Percentiles rank a stretch among this genome's conserved stretches.
phyloP scores from a whole-genome alignment of 805 yeast species.

The Candida nonsorbophila region DNA sequence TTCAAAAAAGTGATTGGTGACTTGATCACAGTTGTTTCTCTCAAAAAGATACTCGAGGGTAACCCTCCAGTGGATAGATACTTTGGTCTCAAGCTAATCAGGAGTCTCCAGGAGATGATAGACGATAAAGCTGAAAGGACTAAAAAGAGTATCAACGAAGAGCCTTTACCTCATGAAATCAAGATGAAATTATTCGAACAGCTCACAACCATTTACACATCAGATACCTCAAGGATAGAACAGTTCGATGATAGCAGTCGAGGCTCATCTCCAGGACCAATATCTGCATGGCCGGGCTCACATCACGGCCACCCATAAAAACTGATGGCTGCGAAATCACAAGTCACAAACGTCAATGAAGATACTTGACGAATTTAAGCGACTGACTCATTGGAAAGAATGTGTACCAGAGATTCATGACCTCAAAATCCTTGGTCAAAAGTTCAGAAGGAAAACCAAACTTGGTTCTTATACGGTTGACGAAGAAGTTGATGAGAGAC shows the following conservation, averaged over 20 bases:
- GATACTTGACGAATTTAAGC: too few relatives aligned
- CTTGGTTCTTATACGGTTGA: slow-evolving; percentile 27
- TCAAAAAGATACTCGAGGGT: slow-evolving; percentile 36
- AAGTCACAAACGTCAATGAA: not conserved
- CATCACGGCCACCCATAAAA: slow-evolving; percentile 59
- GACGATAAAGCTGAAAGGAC: slow-evolving; percentile 17
- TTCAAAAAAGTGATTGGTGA: slow-evolving; percentile 27
- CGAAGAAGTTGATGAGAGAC: slow-evolving; percentile 31
- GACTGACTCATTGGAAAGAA: slow-evolving; percentile 2
- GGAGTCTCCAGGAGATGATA: slow-evolving; percentile 25
- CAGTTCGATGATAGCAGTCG: slow-evolving; percentile 15
- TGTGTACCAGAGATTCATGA: too few relatives aligned
- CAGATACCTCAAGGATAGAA: slow-evolving; percentile 12
- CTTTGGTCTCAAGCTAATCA: slow-evolving; percentile 42
- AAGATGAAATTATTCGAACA: slow-evolving; percentile 12
- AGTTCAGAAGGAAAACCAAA: slow-evolving; percentile 21
- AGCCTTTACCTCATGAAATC: slow-evolving; percentile 3
- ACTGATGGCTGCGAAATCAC: slow-evolving; percentile 3
- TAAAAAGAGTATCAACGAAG: slow-evolving; percentile 5
- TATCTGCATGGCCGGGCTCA: slow-evolving; percentile 62
- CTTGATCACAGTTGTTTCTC: slow-evolving; percentile 36
- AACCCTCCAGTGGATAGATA: slow-evolving; percentile 50
- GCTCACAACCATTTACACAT: slow-evolving; percentile 9
- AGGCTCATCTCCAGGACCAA: slow-evolving; percentile 29
- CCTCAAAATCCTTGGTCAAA: slow-evolving; percentile 26